Evolutionary conservation across 2,329 filamentous ascomycete genomes (phyloP).

Genomic region (Tolypocladium paradoxum): DNA sequence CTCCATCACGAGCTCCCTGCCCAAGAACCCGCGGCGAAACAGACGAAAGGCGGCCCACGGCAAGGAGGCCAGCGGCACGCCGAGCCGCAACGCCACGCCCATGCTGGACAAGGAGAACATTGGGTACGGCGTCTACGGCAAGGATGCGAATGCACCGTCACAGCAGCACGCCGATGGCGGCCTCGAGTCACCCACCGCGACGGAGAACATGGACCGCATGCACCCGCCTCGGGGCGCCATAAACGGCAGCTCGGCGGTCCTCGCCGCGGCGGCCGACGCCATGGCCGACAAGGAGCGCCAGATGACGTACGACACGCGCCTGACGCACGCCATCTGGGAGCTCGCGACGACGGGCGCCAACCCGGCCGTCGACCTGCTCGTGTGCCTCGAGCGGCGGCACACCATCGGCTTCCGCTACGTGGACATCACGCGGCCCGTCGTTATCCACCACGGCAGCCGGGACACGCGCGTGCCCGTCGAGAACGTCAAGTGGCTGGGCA

Average conservation of each 20-base stretch:
- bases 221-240: conserved; percentile 19
- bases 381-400: conserved; percentile 83
- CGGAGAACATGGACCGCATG: conserved; percentile 40
- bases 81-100: conserved; percentile 23
- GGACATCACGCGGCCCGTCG: conserved; percentile 81
- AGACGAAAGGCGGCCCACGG: conserved; percentile 46
- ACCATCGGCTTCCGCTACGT: conserved; percentile 95
- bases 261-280: conserved; percentile 47
- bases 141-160: conserved; percentile 9
- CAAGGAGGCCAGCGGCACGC: conserved; percentile 20
- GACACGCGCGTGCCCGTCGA: conserved; percentile 90
- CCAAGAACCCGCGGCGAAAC: conserved; percentile 49
- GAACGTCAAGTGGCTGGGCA: conserved; percentile 89
- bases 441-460: conserved; percentile 87
- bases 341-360: conserved; percentile 85
- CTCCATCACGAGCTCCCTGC: conserved; percentile 68
- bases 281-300: conserved; percentile 63
- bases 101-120: conserved; percentile 41
- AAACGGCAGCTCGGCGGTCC: conserved; percentile 19
- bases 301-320: conserved; percentile 65
- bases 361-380: conserved; percentile 82
- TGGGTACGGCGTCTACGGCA: conserved; percentile 14
- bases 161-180: conserved; percentile 9
- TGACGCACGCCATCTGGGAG: conserved; percentile 93
- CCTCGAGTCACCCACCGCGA: conserved; percentile 17